phyloP scores from a whole-genome alignment of 164 flowering plant genomes.

The Umbilicus rupestris region DNA sequence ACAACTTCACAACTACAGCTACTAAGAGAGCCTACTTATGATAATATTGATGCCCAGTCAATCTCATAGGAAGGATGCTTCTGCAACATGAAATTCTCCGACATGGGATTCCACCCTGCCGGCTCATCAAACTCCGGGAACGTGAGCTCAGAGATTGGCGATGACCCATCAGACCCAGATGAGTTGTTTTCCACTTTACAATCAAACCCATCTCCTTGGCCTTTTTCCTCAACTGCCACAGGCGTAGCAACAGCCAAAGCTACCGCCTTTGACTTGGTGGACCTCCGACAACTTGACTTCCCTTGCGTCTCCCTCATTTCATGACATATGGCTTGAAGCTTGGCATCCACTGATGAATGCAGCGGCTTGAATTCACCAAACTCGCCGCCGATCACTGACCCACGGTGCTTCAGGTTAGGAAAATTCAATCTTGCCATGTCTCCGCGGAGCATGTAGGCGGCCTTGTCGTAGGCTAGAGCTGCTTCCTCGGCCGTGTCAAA shows the following conservation, averaged over 20 bases:
- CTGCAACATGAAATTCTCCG: slow-evolving; percentile 45
- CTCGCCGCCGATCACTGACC: not conserved
- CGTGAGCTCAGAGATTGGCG: slow-evolving; percentile 49
- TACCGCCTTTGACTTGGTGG: slow-evolving; percentile 8
- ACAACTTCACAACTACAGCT: no score
- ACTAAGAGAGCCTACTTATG: slow-evolving; percentile 11
- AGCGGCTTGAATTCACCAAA: slow-evolving; percentile 6
- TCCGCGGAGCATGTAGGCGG: slow-evolving; percentile 3
- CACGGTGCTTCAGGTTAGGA: slow-evolving; percentile 7
- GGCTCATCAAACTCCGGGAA: slow-evolving; percentile 35
- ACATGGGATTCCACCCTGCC: slow-evolving; percentile 20
- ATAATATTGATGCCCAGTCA: slow-evolving; percentile 65
- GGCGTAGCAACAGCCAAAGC: not conserved
- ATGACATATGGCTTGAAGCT: slow-evolving; percentile 13
- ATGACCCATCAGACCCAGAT: slow-evolving; percentile 28
- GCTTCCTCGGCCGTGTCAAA: slow-evolving; percentile 10
- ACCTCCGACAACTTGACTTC: slow-evolving; percentile 11
- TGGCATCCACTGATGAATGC: slow-evolving; percentile 10
- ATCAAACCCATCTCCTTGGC: not conserved
- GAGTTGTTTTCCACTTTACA: slow-evolving; percentile 32
- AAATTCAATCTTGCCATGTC: slow-evolving; percentile 5
- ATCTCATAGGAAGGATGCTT: slow-evolving; percentile 69
- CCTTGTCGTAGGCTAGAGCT: slow-evolving; percentile 5
- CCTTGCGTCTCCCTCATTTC: slow-evolving; percentile 34
- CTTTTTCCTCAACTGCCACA: no score